Evolutionary conservation across 345 rosid genomes (phyloP), one percentile per base, ranked within the genome.

Genomic region (Hypericum perforatum): DNA sequence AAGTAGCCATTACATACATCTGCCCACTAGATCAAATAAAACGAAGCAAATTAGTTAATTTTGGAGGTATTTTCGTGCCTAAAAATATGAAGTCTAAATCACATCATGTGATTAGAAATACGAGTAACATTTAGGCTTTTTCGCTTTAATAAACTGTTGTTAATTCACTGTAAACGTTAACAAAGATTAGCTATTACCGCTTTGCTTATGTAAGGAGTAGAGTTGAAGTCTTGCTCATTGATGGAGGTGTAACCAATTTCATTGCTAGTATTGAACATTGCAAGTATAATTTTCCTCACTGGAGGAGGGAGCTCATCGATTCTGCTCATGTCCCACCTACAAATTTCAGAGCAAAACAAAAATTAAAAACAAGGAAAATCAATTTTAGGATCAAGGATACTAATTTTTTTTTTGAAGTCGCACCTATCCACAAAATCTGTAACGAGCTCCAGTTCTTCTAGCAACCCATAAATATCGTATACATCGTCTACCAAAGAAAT

Each of bases 381-480:
- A 22, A 22, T 22, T 22, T 4, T 1, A 22, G 32, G 32, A 22
- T 22, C 32, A 22, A 22, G 32, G 32, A 22, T 22, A 22, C 32
- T 22, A 1, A n/a, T 1, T 22, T 1, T 22, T n/a, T n/a, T 22
- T 22, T 22, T 22, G 32, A 22, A 22, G 4, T 22, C 4, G 2
- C 32, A 66, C 66, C 71, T 60, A 39, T 43, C 56, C 3, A 56
- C 8, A 46, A 49, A 49, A 8, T 66, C 66, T 3, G 66, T 66
- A 39, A 66, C 9, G 58, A 66, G 62, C 29, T 60, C 57, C 7
- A 66, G 57, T 29, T 66, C 71, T 14, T 66, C 66, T 37, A 61
- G 9, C 2, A 52, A 46, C 8, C 46, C 71, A 4, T 59, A 61
- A 22, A 22, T 22, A 22, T 22, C 32, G 4, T 22, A 22, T 22